A percentile compares a stretch with the other conserved stretches of the same genome.
These are phyloP conservation scores for Tuber microsphaerosporum DNA, from an alignment of 495 filamentous ascomycete species.

Conservation along the genomic window DNA sequence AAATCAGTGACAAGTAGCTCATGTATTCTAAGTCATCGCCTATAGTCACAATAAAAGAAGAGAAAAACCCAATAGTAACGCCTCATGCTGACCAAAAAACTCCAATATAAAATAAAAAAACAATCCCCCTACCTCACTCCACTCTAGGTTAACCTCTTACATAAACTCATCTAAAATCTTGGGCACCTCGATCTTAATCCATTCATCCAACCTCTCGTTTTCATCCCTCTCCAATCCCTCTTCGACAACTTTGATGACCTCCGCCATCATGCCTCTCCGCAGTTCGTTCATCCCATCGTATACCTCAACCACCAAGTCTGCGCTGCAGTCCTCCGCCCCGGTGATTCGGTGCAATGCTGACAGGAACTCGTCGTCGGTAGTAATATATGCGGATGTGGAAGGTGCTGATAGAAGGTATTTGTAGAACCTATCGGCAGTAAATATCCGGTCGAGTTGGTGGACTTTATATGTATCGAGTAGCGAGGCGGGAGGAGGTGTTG, in stretches of 20 bases:
- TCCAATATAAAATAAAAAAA: background rate
- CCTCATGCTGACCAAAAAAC: background rate
- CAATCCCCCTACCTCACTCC: background rate
- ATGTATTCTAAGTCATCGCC: background rate
- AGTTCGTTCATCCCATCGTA: background rate
- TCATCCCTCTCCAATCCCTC: background rate
- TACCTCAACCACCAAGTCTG: background rate
- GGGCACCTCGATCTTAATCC: background rate
- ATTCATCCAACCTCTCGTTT: background rate
- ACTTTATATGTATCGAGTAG: background rate
- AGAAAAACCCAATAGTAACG: background rate
- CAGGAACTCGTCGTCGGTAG: background rate
- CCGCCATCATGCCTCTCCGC: background rate
- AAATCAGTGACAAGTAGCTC: background rate
- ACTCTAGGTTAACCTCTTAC: background rate
- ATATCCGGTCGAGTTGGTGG: background rate
- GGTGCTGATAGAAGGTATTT: background rate
- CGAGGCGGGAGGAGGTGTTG: background rate
- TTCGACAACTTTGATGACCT: conserved; percentile 4
- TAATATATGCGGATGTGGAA: background rate
- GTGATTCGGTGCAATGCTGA: background rate
- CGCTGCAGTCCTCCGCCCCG: background rate
- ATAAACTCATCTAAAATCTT: background rate
- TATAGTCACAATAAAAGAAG: background rate
- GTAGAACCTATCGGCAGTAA: background rate